Base-by-base conservation (phyloP, 805 yeast species). In the Candida rishiriensis region DNA sequence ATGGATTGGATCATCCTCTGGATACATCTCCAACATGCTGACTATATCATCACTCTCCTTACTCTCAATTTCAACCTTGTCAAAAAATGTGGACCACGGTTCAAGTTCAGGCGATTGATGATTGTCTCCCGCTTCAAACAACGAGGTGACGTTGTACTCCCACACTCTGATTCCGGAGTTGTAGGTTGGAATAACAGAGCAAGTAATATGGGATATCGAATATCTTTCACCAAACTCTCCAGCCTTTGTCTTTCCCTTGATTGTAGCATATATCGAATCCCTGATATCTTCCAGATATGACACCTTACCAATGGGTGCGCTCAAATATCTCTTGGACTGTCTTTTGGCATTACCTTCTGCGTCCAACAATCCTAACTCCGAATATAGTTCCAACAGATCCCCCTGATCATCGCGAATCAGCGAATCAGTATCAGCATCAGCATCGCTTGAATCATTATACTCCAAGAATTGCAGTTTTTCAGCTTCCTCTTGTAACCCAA, bases 111-210 rank as follows among this genome's bases (percentile, higher is more conserved):
- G 48, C 9, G 15, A 40, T 30, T 41, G 34, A n/a, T n/a, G 14
- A 16, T 36, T 31, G 2, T 34, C 33, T 18, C 34, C 38, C 21
- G 30, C 17, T 8, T 37, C 32, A 16, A 57, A 66, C 38, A 85
- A 57, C 1, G 72, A 83, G 0, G 87, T 75, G 32, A 77, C 75
- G 56, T 88, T 88, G 61, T 88, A 88, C 60, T 88, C 96, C 93
- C 95, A 88, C 2, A 88, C 80, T 50, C 96, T 71, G 48, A 88
- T 57, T 5, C 89, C 87, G 5, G 96, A 89, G 52, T 85, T 86
- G 65, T 82, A 88, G 0, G 95, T 88, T 3, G 96, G 96, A 12
- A 88, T 78, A 12, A 88, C 79, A 43, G 90, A 83, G 1, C 89
- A 81, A 2, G 81, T 73, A 13, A 88, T 78, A 56, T 80, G 85